A percentile compares a stretch with the other conserved stretches of the same genome.
Conservation (phyloP, 345 rosid species). For the Clausena lansium region DNA sequence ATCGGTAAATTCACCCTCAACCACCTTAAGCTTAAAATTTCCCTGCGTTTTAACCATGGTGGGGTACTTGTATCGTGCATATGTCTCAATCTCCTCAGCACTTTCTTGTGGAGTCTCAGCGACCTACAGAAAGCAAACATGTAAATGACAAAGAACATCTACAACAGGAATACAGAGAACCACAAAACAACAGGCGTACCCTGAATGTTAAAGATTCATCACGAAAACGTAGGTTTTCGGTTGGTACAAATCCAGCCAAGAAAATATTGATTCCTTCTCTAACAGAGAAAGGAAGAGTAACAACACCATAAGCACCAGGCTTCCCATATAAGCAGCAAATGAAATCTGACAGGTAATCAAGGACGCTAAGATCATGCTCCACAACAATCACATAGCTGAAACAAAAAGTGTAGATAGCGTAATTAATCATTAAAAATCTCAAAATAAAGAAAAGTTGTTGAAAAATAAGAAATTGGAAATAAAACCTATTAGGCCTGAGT, state of each 20-base stretch:
- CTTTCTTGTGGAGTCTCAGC: conserved; percentile 97
- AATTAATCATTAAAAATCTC: neutral
- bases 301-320: conserved; percentile 99
- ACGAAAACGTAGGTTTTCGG: conserved; percentile 87
- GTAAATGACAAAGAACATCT: conserved; percentile 4
- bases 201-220: conserved; percentile 93
- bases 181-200: conserved; percentile 41
- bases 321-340: conserved; percentile 97
- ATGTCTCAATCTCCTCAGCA: conserved; percentile 87
- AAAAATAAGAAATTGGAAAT: conserved; percentile 1
- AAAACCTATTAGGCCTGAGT: conserved; percentile 84
- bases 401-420: neutral
- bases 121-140: conserved; percentile 51
- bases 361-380: conserved; percentile 98
- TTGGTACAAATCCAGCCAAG: conserved; percentile 96
- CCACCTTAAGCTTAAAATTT: conserved; percentile 66
- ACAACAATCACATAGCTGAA: conserved; percentile 96
- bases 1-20: conserved; percentile 98
- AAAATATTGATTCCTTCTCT: conserved; percentile 97
- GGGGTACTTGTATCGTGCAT: conserved; percentile 93
- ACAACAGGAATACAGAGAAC: neutral
- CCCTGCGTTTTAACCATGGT: conserved; percentile 92
- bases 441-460: neutral
- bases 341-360: conserved; percentile 95
- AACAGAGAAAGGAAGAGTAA: conserved; percentile 95